Conservation (phyloP, 257 asterid genomes). For the Handroanthus guayacan region DNA sequence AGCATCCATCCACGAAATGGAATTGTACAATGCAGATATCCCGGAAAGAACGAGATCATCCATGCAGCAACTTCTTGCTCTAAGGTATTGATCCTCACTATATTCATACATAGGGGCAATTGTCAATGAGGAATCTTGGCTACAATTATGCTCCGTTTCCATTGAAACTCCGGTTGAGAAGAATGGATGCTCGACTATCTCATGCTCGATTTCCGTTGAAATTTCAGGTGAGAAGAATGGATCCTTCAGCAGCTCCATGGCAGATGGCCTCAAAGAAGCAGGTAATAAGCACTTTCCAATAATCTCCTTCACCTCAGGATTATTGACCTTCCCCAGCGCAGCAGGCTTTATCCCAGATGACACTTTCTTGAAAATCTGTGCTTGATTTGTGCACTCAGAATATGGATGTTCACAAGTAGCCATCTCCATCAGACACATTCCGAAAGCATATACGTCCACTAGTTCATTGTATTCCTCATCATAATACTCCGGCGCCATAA, state of each 20-base stretch:
- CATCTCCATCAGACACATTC: constrained; percentile 62
- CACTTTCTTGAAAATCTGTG: constrained; percentile 53
- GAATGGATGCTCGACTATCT: too few relatives aligned
- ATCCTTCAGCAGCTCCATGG: constrained; percentile 53
- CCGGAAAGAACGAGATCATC: constrained; percentile 21
- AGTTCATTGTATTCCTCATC: constrained; percentile 53
- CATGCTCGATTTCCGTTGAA: too few relatives aligned
- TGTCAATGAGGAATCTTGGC: constrained; percentile 17
- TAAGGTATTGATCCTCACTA: neutral
- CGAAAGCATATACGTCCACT: constrained; percentile 58
- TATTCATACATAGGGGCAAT: neutral
- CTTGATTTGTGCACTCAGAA: constrained; percentile 45
- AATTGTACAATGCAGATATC: constrained; percentile 31
- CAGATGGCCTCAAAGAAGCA: constrained; percentile 55
- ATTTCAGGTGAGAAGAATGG: constrained; percentile 46
- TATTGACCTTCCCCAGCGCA: constrained; percentile 42
- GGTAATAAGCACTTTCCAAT: constrained; percentile 53
- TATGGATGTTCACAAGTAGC: constrained; percentile 51
- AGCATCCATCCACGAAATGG: constrained; percentile 17
- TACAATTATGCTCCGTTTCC: constrained; percentile 9
- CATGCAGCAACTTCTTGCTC: neutral
- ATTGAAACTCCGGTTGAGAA: too few relatives aligned
- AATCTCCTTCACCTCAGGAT: constrained; percentile 46
- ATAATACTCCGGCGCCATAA: constrained; percentile 58
- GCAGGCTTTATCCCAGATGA: constrained; percentile 45